Evolutionary conservation across 768 basidiomycete species (phyloP), one percentile per base, ranked within the genome.

Genomic region (Tulasnella sp.): DNA sequence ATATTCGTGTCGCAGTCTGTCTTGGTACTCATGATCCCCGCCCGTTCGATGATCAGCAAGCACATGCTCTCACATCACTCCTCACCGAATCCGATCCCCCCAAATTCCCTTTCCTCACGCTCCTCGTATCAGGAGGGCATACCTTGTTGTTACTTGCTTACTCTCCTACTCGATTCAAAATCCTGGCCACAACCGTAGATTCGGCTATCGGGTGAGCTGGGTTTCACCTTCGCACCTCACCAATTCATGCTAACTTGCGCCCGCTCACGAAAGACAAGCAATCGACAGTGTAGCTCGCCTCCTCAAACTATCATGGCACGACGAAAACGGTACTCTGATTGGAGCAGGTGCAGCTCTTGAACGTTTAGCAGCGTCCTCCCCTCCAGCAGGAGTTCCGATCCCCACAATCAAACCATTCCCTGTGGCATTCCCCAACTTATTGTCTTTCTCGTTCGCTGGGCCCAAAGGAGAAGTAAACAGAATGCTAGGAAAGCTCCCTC

Each of bases 71-170:
- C 0, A 96, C 93, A 0, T 86, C 91, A 0, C 82, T 93, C 34
- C 86, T 97, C 17, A 93, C 95, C 0, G 82, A 83, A 29, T 58
- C 79, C 0, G 76, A 80, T 73, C 85, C 80, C 83, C 94, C 82
- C 73, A 80, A 72, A 31, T 98, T 92, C 81, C 97, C 97, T 0
- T 98, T 96, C 84, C 86, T 99, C 42, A 91, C 92, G 0, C 85
- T 98, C 15, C 87, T 99, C 22, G 86, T 97, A 69, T 96, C 95
- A 0, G 97, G 97, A n/a, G 96, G 96, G 2, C 97, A 99, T 82
- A 96, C 96, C 0, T 85, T 98, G 49, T 86, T 99, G 45, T 86
- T 97, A 0, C 89, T 97, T 14, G 93, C 91, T 0, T 85, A 81
- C 0, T 89, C 90, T 1, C 81, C 82, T 36, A 84, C 83, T 6